Evolutionary conservation across 345 rosid genomes (phyloP), one percentile per base, ranked within the genome.

Genomic region (Boechera retrofracta): DNA sequence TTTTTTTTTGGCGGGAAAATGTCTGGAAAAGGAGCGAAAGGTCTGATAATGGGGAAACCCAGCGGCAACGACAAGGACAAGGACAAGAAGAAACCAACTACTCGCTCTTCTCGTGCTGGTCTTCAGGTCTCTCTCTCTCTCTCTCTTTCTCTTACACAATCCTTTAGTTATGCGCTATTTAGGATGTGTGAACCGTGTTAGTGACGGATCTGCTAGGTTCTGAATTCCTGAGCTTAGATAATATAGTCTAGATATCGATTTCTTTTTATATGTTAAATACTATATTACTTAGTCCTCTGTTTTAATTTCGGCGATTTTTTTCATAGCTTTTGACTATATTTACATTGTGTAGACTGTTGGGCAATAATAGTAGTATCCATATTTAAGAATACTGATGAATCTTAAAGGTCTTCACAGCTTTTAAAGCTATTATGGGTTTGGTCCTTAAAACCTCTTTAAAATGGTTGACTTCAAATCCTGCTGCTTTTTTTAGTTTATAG

Each of bases 21-120:
- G 96, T 79, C 97, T 32, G 97, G 97, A 33, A 91, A 91, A 77
- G 97, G 97, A 55, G 97, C 92, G 0, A 91, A 91, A 32, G 97
- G 97, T 2, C 76, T 91, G 82, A 82, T 86, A 32, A 86, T 85
- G 60, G 97, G 91, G 41, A 89, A 89, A 83, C 75, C 90, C 32
- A 82, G 85, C 10, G 80, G 79, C 26, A 85, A 73, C 74, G 88
- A 80, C 49, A 89, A 88, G 79, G 92, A 88, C 67, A 89, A 86
- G 80, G 91, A 88, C 74, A 63, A 90, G 87, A 88, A 87, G 80
- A 85, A 86, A 76, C 93, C 93, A 36, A 81, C 80, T 66, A 88
- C 96, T 76, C 96, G 93, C 72, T 90, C 96, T 64, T 85, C 91
- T 64, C 93, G 96, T 8, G 96, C 96, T 72, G 96, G 93, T 69